These are phyloP conservation scores for Amylostereum chailletii DNA, from an alignment of 1,284 basidiomycete species.

Conservation along the genomic window DNA sequence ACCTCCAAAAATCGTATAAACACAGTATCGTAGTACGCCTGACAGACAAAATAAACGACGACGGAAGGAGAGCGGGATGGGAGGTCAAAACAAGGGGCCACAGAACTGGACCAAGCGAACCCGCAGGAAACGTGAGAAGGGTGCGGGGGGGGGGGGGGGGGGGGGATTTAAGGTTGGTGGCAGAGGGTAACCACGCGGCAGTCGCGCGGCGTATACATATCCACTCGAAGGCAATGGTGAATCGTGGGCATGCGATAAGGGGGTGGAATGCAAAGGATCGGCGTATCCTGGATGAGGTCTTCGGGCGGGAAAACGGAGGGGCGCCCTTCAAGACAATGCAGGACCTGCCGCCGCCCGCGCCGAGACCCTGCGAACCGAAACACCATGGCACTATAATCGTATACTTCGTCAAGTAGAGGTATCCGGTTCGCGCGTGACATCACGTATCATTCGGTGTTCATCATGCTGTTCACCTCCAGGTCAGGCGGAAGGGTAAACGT, in stretches of 20 bases:
- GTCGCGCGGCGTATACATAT: background rate
- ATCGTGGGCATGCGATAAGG: too few species aligned
- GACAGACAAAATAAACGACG: background rate
- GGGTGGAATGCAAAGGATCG: too few species aligned
- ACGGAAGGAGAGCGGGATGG: background rate
- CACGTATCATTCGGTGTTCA: constrained; percentile 12
- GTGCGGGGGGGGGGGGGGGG: background rate
- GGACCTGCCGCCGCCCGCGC: too few species aligned
- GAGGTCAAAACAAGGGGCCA: background rate
- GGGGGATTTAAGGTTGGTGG: background rate
- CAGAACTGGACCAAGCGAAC: background rate
- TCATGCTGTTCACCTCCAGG: background rate
- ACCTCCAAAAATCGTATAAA: constrained; percentile 1
- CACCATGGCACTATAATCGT: constrained; percentile 11
- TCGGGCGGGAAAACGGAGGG: too few species aligned
- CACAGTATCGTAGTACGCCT: background rate
- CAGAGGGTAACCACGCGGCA: background rate
- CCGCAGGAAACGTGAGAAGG: background rate
- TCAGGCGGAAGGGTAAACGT: background rate
- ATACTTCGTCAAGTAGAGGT: constrained; percentile 5
- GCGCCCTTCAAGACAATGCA: too few species aligned
- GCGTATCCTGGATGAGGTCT: too few species aligned
- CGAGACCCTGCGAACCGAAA: background rate
- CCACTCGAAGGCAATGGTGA: background rate
- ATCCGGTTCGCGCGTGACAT: background rate